Conservation (phyloP, 148 eudicot genomes). For the Rhododendron williamsianum region DNA sequence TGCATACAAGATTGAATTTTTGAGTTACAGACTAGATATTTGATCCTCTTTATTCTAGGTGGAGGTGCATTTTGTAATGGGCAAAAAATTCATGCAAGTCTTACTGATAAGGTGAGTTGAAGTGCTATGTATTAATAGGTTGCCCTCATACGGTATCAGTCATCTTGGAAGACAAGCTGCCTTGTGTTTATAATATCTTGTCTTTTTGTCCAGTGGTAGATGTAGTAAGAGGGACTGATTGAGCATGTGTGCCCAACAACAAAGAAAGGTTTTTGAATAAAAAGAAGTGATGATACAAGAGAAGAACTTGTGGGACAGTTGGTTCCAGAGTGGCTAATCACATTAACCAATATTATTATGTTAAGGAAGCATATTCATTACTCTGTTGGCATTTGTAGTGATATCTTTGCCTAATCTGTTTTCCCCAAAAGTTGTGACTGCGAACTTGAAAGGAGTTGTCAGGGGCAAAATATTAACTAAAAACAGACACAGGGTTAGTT, state of each 20-base stretch:
- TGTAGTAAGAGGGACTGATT: neutral
- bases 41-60: slow-evolving; percentile 39
- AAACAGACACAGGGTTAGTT: neutral
- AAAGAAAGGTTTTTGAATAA: neutral
- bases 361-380: neutral
- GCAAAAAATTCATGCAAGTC: slow-evolving; percentile 68
- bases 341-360: neutral
- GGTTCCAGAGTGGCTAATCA: neutral
- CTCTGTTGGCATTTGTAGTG: neutral
- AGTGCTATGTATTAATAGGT: slow-evolving; percentile 3
- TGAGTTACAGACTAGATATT: neutral
- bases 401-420: neutral
- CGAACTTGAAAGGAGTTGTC: neutral
- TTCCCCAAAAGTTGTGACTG: neutral
- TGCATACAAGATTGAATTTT: neutral
- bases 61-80: slow-evolving; percentile 95
- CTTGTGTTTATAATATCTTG: neutral
- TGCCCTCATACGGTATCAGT: neutral
- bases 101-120: slow-evolving; percentile 64
- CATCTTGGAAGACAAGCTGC: neutral
- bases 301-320: neutral
- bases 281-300: neutral
- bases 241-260: neutral
- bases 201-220: neutral
- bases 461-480: neutral